These are phyloP conservation scores for Phytophthora melonis DNA, from an alignment of 352 stramenopile genomes.

Conservation along the genomic window DNA sequence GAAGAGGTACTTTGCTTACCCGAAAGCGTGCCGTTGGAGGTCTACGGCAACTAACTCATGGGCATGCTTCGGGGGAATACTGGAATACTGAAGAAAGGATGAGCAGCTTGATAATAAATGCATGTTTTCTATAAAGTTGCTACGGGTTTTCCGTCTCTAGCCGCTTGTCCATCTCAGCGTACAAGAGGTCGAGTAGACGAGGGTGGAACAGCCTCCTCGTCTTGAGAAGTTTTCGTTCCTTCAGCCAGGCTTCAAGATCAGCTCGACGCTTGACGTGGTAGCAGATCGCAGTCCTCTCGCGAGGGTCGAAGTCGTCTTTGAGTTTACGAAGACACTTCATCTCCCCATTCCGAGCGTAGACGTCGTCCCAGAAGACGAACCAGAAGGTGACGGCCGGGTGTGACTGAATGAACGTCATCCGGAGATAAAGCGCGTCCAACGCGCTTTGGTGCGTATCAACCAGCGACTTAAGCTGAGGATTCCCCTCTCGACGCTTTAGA, in stretches of 20 bases:
- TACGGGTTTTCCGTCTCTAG: background rate
- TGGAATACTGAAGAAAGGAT: too few species aligned
- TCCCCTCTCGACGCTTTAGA: background rate
- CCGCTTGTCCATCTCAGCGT: slow-evolving; percentile 19
- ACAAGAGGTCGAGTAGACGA: slow-evolving; percentile 15
- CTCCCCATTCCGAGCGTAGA: background rate
- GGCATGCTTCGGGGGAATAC: too few species aligned
- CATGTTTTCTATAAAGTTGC: background rate
- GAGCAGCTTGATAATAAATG: too few species aligned
- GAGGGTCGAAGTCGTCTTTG: background rate
- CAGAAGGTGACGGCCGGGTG: background rate
- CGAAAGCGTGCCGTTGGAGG: too few species aligned
- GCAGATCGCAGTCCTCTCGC: background rate
- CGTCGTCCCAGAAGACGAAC: slow-evolving; percentile 2
- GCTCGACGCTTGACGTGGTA: background rate
- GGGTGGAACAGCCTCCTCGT: background rate
- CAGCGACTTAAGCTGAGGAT: background rate
- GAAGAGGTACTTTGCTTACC: too few species aligned
- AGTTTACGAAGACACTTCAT: background rate
- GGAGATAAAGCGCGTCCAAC: background rate
- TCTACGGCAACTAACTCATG: too few species aligned
- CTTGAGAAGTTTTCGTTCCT: background rate
- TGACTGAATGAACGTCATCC: background rate
- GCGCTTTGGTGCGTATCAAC: background rate
- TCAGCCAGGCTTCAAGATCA: background rate